A percentile compares a stretch with the other conserved stretches of the same genome.
Conservation (phyloP, 768 basidiomycete species). For the Tulasnella calospora region DNA sequence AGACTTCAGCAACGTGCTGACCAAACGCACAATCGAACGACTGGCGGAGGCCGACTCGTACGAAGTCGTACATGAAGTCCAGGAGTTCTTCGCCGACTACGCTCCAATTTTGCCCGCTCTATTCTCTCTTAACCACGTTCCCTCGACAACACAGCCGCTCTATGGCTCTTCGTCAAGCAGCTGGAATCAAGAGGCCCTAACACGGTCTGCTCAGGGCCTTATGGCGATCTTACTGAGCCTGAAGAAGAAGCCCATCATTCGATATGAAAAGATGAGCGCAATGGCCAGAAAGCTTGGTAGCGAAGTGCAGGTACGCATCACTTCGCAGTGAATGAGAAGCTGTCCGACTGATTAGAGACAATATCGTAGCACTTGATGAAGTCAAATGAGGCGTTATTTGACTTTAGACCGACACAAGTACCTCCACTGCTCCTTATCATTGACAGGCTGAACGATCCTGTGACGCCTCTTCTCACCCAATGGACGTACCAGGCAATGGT, state of each 20-base stretch:
- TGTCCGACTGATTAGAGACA: background rate
- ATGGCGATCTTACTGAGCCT: slow-evolving; percentile 83
- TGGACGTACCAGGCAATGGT: slow-evolving; percentile 99
- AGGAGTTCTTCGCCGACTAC: slow-evolving; percentile 99
- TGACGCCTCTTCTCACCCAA: slow-evolving; percentile 91
- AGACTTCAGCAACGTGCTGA: slow-evolving; percentile 96
- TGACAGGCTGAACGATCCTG: slow-evolving; percentile 93
- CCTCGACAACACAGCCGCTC: slow-evolving; percentile 56
- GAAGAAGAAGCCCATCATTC: slow-evolving; percentile 91
- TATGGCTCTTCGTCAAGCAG: slow-evolving; percentile 65
- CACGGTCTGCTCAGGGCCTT: slow-evolving; percentile 74
- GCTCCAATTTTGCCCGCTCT: slow-evolving; percentile 78
- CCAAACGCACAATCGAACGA: slow-evolving; percentile 84
- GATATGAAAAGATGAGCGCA: slow-evolving; percentile 87
- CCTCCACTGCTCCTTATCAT: slow-evolving; percentile 86
- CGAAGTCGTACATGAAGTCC: slow-evolving; percentile 94
- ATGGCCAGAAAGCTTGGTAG: slow-evolving; percentile 86
- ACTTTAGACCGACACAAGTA: slow-evolving; percentile 84
- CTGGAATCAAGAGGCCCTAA: slow-evolving; percentile 73
- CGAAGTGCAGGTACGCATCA: slow-evolving; percentile 75
- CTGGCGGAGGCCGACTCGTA: slow-evolving; percentile 92
- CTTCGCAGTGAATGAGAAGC: background rate
- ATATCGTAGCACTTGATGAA: slow-evolving; percentile 66
- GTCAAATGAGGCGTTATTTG: slow-evolving; percentile 77
- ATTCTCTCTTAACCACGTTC: slow-evolving; percentile 79